Base-by-base conservation (phyloP, 116 monocot species). In the Phalaenopsis hybrid region DNA sequence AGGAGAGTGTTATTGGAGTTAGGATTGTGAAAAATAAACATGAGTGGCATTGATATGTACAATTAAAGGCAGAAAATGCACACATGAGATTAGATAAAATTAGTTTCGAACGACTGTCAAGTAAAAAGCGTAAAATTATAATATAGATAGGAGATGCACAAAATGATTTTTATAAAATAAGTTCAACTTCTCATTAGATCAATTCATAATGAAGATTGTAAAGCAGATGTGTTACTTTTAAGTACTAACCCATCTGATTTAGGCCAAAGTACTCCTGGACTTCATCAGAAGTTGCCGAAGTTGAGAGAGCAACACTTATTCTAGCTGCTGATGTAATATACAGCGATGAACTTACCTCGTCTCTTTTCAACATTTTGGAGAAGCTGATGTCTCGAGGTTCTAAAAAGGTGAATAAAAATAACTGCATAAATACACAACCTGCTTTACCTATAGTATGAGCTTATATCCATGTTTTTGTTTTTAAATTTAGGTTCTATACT, bases 321-420 rank as follows among this genome's bases (percentile, higher is more conserved):
- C 82, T 95, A 84, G 95, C 98, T 70, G 95, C 93, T 31, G 98
- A 98, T 90, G 98, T 98, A 13, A 95, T 98, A 67, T 98, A 98
- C 52, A 82, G 88, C 20, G 90, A 98, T 75, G 92, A 95, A 0
- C 83, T 95, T n/a, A 98, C 98, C 0, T 88, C 90, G 52, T 86
- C 83, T 20, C 91, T 98, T 73, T 98, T 98, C 79, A 69, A 51
- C 46, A 75, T 77, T 68, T 48, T 92, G 9, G 79, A 93, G 78
- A 88, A 65, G 44, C 75, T 98, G 81, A 95, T 98, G 95, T 89
- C 98, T 44, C 82, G 73, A 81, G 89, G 95, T 31, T 81, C 85
- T 49, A 43, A 87, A 80, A 94, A 97, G 92, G 97, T 94, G 86
- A 48, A 28, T 79, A 6, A 23, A 25, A 15, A 58, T 58, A 25